Evolutionary conservation across 306 rosid species (phyloP).

Genomic region (Dryas octopetala): DNA sequence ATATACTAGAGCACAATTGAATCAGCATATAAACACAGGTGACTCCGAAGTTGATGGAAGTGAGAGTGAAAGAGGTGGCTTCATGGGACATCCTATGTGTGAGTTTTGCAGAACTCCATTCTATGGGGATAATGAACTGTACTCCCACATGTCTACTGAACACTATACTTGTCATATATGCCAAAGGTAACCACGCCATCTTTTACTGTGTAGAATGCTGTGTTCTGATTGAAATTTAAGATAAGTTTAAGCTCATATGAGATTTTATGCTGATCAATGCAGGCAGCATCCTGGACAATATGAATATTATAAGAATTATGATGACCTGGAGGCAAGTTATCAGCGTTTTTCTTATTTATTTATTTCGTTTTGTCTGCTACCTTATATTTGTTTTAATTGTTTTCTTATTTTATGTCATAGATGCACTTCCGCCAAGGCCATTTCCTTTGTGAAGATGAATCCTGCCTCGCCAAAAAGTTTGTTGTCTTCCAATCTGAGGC

Average conservation of each 20-base stretch:
- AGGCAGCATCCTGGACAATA: constrained; percentile 90
- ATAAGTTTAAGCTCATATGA: not conserved
- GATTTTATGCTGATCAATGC: constrained; percentile 31
- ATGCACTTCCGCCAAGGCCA: constrained; percentile 88
- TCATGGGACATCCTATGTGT: constrained; percentile 94
- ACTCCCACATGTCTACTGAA: constrained; percentile 88
- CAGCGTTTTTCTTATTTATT: not conserved
- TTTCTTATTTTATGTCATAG: constrained; percentile 33
- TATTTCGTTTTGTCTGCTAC: not conserved
- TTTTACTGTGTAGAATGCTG: not conserved
- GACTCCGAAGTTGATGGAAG: constrained; percentile 96
- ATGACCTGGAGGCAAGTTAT: constrained; percentile 89
- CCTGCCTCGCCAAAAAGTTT: constrained; percentile 86
- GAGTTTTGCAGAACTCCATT: constrained; percentile 83
- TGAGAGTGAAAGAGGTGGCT: constrained; percentile 98
- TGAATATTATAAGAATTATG: constrained; percentile 84
- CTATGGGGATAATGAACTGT: constrained; percentile 90
- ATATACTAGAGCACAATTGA: constrained; percentile 76
- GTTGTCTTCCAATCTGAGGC: constrained; percentile 77
- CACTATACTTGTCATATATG: constrained; percentile 95
- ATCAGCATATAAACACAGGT: constrained; percentile 75
- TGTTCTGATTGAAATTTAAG: not conserved
- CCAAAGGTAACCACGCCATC: constrained; percentile 56
- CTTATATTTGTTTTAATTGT: not conserved
- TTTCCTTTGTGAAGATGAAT: constrained; percentile 95